Percentiles rank a stretch among this genome's conserved stretches.
These are phyloP conservation scores for Rhipidocladum racemiflorum DNA, from an alignment of 176 grass and related monocot species.

Conservation along the genomic window DNA sequence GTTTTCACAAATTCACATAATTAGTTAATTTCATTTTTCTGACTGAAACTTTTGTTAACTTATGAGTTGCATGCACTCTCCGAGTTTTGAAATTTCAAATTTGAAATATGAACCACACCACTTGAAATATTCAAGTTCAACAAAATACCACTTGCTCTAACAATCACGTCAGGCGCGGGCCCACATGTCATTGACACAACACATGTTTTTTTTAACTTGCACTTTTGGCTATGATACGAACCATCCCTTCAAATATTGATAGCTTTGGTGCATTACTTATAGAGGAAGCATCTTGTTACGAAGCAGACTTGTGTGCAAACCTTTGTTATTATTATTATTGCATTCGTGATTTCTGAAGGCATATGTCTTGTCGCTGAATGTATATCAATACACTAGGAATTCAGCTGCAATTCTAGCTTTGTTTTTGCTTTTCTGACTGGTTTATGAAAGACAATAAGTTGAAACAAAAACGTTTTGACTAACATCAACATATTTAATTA, in stretches of 20 bases:
- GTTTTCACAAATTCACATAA: neutral
- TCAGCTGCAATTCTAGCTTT: neutral
- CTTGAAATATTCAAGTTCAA: too few relatives aligned
- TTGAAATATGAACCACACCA: too few relatives aligned
- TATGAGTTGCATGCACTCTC: neutral
- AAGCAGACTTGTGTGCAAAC: neutral
- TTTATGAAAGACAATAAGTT: slow-evolving; percentile 10
- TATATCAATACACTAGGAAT: neutral
- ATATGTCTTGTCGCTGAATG: neutral
- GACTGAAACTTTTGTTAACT: slow-evolving; percentile 9
- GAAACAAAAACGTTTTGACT: neutral
- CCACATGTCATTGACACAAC: too few relatives aligned
- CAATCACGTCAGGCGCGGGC: too few relatives aligned
- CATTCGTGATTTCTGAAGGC: neutral
- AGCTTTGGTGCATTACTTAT: neutral
- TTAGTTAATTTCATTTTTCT: neutral
- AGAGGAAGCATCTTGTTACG: neutral
- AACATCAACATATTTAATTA: neutral
- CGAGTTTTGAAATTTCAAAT: slow-evolving; percentile 3
- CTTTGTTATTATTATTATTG: neutral
- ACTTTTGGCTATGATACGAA: too few relatives aligned
- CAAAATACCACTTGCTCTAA: too few relatives aligned
- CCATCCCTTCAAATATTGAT: slow-evolving; percentile 12
- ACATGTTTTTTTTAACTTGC: too few relatives aligned
- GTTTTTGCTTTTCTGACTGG: neutral